phyloP scores from a whole-genome alignment of 78 protist genomes.

The Cavenderia fasciculata region DNA sequence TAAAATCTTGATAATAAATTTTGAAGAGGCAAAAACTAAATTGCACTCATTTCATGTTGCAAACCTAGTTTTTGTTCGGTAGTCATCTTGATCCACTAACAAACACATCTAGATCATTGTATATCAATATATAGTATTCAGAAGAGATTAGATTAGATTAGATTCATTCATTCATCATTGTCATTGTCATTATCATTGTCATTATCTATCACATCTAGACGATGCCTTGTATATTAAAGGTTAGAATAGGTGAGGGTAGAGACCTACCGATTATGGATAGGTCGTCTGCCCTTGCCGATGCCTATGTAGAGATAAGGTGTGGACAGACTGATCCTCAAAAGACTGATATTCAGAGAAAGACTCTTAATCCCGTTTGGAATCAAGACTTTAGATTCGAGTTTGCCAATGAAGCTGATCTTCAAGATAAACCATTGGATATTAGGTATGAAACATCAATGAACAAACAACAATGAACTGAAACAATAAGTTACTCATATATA shows the following conservation, averaged over 20 bases:
- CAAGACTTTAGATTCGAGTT: constrained; percentile 87
- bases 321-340: constrained; percentile 68
- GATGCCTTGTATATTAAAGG: constrained; percentile 89
- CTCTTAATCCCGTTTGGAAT: constrained; percentile 92
- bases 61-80: too few relatives aligned
- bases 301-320: constrained; percentile 90
- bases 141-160: too few relatives aligned
- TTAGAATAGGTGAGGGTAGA: constrained; percentile 87
- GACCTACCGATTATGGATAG: constrained; percentile 97
- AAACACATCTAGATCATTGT: too few relatives aligned
- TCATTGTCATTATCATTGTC: too few relatives aligned
- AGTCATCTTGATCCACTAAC: too few relatives aligned
- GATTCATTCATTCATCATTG: too few relatives aligned
- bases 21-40: too few relatives aligned
- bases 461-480: background rate
- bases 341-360: constrained; percentile 81
- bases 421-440: constrained; percentile 91
- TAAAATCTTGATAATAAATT: too few relatives aligned
- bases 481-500: background rate
- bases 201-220: too few relatives aligned
- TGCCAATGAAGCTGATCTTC: constrained; percentile 84
- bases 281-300: constrained; percentile 87
- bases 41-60: too few relatives aligned
- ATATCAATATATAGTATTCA: too few relatives aligned
- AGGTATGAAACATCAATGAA: constrained; percentile 22